Evolutionary conservation across 495 filamentous ascomycete species (phyloP).

Genomic region (Staphylotrichum longicolle): DNA sequence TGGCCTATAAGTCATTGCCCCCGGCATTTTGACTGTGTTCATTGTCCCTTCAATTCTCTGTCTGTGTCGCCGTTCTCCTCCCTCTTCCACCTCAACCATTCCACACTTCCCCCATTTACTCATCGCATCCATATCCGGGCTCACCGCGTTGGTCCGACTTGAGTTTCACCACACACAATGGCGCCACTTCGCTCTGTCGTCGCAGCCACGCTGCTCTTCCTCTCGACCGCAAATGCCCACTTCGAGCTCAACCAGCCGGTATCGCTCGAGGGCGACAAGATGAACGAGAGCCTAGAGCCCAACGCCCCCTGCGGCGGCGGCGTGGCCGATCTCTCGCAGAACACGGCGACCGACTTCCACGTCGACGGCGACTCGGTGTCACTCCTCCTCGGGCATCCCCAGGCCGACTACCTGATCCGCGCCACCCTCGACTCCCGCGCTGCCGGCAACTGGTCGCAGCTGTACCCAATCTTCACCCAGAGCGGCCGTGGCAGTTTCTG

Average conservation of each 20-base stretch:
- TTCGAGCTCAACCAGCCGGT: constrained; percentile 47
- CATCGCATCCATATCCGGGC: no score
- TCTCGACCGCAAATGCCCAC: constrained; percentile 42
- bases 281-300: constrained; percentile 44
- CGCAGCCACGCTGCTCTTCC: constrained; percentile 33
- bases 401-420: constrained; percentile 50
- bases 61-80: background rate
- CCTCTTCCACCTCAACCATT: background rate
- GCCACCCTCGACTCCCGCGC: constrained; percentile 46
- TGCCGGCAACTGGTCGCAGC: constrained; percentile 47
- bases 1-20: background rate
- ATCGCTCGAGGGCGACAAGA: constrained; percentile 38
- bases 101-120: background rate
- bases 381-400: constrained; percentile 42
- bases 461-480: constrained; percentile 48
- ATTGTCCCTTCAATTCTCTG: background rate
- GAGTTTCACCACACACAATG: constrained; percentile 22
- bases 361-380: constrained; percentile 49
- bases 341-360: constrained; percentile 46
- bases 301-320: constrained; percentile 50
- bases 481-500: constrained; percentile 48
- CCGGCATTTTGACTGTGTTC: background rate
- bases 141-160: background rate
- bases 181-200: constrained; percentile 28
- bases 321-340: constrained; percentile 35